Evolutionary conservation across 345 rosid genomes (phyloP), one percentile per base, ranked within the genome.

Genomic region (Eucalyptus rudis): DNA sequence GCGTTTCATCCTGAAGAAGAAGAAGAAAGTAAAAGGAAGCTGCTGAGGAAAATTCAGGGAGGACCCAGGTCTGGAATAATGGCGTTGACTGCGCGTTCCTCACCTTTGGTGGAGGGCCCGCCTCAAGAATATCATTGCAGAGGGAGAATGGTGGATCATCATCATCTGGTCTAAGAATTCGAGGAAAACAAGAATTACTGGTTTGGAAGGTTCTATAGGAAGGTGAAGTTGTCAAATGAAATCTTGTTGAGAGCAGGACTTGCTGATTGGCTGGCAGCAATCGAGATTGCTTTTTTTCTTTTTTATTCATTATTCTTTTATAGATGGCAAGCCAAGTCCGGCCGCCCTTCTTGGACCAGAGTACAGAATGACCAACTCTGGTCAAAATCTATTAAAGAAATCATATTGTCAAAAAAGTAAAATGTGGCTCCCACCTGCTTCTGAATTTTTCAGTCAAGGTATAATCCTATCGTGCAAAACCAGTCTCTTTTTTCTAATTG

Each of bases 391-490:
- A 71, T 36, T 71, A 20, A 36, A 19, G 83, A 71, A 19, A 36
- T 36, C 83, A 3, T 36, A 5, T 10, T 20, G 45, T 10, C 22
- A 10, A 71, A 36, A 0, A 20, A 8, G 1, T 0, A 33, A 36
- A 10, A 36, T 10, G 27, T 19, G 1, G 83, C 83, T 6, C 8
- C 0, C 0, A 9, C 45, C 81, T 71, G 81, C 45, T 36, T 10
- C 45, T 19, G 45, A 17, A 36, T 9, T 71, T 19, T 71, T 33
- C 44, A 36, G 22, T 19, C 17, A n/a, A n/a, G 45, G 44, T 5
- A 0, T 33, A 0, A 0, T 17, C 44, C 0, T 11, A 19, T 19
- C 0, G 44, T 19, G 81, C 45, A 40, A 40, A 40, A 40, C 43
- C 43, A 40, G 43, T 40, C 43, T 0, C 43, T 40, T 40, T 40